phyloP scores from a whole-genome alignment of 805 yeast species.

The Debaryomyces castellii region DNA sequence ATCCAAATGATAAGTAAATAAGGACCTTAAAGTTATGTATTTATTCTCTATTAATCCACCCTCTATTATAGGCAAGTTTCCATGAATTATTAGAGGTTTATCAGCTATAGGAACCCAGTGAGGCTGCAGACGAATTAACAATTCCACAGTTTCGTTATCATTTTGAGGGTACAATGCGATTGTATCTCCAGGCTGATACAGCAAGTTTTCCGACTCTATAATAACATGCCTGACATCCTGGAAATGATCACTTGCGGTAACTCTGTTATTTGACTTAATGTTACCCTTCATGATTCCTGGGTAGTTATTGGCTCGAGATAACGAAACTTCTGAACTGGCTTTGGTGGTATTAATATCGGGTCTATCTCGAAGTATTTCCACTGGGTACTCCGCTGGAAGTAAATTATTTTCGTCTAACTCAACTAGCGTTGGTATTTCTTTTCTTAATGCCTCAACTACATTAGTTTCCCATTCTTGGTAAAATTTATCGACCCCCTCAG shows the following conservation, averaged over 20 bases:
- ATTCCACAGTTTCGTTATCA: slow-evolving; percentile 59
- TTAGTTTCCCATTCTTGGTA: slow-evolving; percentile 71
- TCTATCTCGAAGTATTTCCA: slow-evolving; percentile 8
- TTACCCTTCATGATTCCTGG: slow-evolving; percentile 35
- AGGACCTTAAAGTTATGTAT: slow-evolving; percentile 62
- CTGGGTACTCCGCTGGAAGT: slow-evolving; percentile 25
- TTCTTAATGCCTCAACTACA: slow-evolving; percentile 32
- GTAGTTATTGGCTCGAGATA: slow-evolving; percentile 7
- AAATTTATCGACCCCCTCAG: slow-evolving; percentile 77
- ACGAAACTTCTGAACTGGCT: not conserved
- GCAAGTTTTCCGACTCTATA: slow-evolving; percentile 35
- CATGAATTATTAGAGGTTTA: slow-evolving; percentile 41
- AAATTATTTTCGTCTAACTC: slow-evolving; percentile 22
- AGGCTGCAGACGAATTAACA: slow-evolving; percentile 63
- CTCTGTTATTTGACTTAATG: slow-evolving; percentile 51
- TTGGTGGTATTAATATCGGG: slow-evolving; percentile 3
- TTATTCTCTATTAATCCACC: slow-evolving; percentile 58
- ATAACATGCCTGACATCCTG: slow-evolving; percentile 80
- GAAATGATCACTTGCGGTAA: slow-evolving; percentile 74
- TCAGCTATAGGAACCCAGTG: slow-evolving; percentile 75
- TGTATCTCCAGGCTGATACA: slow-evolving; percentile 78
- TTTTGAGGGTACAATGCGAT: slow-evolving; percentile 76
- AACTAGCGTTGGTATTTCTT: slow-evolving; percentile 19
- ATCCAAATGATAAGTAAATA: slow-evolving; percentile 80
- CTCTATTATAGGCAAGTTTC: slow-evolving; percentile 39